Conservation (phyloP, 768 basidiomycete species). For the Mycena haematopus region DNA sequence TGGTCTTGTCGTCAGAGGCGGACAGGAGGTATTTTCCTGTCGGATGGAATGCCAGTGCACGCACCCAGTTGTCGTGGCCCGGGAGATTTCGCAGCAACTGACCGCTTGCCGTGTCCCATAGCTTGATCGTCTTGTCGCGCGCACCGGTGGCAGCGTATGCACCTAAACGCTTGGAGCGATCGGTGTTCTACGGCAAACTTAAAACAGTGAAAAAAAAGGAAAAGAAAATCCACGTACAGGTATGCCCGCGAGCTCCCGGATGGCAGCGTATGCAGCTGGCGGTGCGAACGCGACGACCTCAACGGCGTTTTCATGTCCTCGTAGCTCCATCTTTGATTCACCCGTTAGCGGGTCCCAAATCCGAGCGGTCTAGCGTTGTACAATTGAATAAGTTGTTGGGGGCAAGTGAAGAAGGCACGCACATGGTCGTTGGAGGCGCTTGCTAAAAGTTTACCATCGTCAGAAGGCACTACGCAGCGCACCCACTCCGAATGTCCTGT, state of each 20-base stretch:
- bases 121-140: slow-evolving; percentile 88
- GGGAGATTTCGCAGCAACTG: slow-evolving; percentile 81
- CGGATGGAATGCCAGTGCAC: slow-evolving; percentile 88
- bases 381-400: not conserved
- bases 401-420: slow-evolving; percentile 31
- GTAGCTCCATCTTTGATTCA: slow-evolving; percentile 80
- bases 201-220: slow-evolving; percentile 12
- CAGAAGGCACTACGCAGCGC: slow-evolving; percentile 65
- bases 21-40: slow-evolving; percentile 90
- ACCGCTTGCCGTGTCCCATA: slow-evolving; percentile 89
- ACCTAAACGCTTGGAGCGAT: slow-evolving; percentile 56
- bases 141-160: slow-evolving; percentile 81
- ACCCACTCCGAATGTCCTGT: slow-evolving; percentile 88
- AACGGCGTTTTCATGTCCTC: slow-evolving; percentile 88
- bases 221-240: slow-evolving; percentile 47
- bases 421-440: slow-evolving; percentile 92
- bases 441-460: slow-evolving; percentile 75
- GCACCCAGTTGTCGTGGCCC: slow-evolving; percentile 91
- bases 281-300: slow-evolving; percentile 87
- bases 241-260: slow-evolving; percentile 78
- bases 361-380: slow-evolving; percentile 65
- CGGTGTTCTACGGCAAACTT: slow-evolving; percentile 50
- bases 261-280: slow-evolving; percentile 71
- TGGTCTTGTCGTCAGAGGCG: slow-evolving; percentile 90
- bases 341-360: slow-evolving; percentile 78